Base-by-base conservation (phyloP, 2,329 filamentous ascomycete genomes). In the Leptographium galeiforme region DNA sequence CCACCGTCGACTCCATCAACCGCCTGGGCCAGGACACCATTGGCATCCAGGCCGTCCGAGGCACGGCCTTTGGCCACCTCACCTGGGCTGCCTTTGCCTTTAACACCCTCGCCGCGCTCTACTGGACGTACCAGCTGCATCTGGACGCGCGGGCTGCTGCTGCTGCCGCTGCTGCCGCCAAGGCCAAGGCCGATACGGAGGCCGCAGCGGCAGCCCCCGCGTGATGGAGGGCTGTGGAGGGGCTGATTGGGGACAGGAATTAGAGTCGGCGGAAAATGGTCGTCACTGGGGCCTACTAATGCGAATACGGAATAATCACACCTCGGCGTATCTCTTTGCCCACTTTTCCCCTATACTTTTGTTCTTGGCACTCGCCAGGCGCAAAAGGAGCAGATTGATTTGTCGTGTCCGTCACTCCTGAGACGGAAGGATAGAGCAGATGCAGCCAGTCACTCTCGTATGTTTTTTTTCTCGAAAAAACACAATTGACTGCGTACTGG, bases 41-140 rank as follows among this genome's bases (percentile, higher is more conserved):
- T 16, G 75, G 74, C 44, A 64, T 79, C 25, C 65, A 68, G 2
- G 74, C 72, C 0, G 57, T 62, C 13, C 58, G 64, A 12, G 75
- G 76, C 8, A 59, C 51, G 45, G 70, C 71, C 62, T 74, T 78
- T 57, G 64, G 70, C 58, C 66, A 60, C 36, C 60, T 77, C 41
- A 68, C 68, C 6, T 78, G 74, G 75, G 67, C 72, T 6, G 66
- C 74, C 1, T 69, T 74, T 16, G 72, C 61, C 4, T 62, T 72
- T 56, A 75, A 76, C 69, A 60, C 67, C 4, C 56, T 65, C 1
- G 61, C 68, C 0, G 53, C 66, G 6, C 32, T 67, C 4, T 76
- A 70, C 60, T 78, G 74, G 74, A 25, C 62, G 1, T 61, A 55
- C 12, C 62, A 68, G 43, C 61, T 71, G 57, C 63, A 64, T 36